Conservation (phyloP, 2,329 filamentous ascomycete species). For the Ophiostoma sp. region DNA sequence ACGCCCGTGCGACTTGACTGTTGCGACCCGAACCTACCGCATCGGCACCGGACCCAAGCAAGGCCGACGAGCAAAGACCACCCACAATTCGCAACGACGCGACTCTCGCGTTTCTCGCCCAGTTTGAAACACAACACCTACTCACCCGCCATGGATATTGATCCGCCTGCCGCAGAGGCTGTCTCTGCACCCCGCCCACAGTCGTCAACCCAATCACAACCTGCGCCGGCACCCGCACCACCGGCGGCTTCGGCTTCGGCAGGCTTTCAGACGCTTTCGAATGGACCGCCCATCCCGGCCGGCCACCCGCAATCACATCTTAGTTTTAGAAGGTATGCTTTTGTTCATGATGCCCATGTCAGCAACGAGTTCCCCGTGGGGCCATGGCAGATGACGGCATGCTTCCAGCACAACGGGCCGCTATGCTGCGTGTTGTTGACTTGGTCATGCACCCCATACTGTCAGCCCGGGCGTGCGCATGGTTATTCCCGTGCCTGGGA, state of each 20-base stretch:
- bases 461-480: not conserved
- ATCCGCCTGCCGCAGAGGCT: slow-evolving; percentile 34
- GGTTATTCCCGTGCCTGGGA: not conserved
- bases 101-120: no score
- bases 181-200: slow-evolving; percentile 44
- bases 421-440: not conserved
- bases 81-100: not conserved
- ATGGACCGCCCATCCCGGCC: slow-evolving; percentile 9
- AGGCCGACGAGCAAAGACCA: not conserved
- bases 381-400: not conserved
- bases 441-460: not conserved
- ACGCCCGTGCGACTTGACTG: not conserved
- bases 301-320: slow-evolving; percentile 19
- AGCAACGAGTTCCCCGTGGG: not conserved
- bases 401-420: not conserved
- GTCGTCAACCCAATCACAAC: not conserved
- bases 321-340: slow-evolving; percentile 22
- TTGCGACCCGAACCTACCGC: not conserved
- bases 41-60: not conserved
- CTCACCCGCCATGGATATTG: slow-evolving; percentile 17
- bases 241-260: not conserved
- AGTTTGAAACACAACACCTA: not conserved
- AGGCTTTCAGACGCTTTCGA: not conserved
- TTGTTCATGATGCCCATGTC: not conserved
- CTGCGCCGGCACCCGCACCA: not conserved